phyloP scores from a whole-genome alignment of 2,329 filamentous ascomycete genomes.

The Fusarium sp. region DNA sequence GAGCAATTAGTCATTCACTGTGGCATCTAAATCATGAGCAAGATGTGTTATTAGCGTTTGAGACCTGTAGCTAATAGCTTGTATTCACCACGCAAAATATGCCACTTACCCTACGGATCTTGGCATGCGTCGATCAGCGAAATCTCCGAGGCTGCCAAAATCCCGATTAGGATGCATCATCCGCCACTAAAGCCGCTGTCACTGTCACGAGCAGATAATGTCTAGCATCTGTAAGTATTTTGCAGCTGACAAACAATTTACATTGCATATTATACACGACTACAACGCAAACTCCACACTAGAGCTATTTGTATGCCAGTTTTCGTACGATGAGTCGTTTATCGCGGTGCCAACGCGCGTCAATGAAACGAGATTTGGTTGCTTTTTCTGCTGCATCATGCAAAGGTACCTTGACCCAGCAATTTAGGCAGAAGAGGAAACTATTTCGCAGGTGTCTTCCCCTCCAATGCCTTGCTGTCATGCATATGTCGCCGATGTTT shows the following conservation, averaged over 20 bases:
- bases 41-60: not conserved
- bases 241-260: not conserved
- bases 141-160: not conserved
- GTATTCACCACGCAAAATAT: too few relatives aligned
- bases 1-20: too few relatives aligned
- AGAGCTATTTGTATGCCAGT: accelerated
- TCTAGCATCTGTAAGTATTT: not conserved
- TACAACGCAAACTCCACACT: not conserved
- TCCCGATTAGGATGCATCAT: not conserved
- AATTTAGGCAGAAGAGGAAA: not conserved
- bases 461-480: not conserved
- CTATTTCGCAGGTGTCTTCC: not conserved
- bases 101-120: not conserved
- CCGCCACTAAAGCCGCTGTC: not conserved
- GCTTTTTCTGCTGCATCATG: not conserved
- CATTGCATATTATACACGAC: not conserved
- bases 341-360: not conserved
- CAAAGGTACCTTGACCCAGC: not conserved
- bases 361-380: not conserved
- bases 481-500: not conserved
- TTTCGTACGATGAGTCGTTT: not conserved
- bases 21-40: not conserved
- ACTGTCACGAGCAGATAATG: too few relatives aligned
- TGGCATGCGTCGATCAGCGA: not conserved
- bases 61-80: not conserved